Percentiles rank a stretch among this genome's conserved stretches.
Evolutionary conservation across 2,329 filamentous ascomycete genomes (phyloP).

Genomic region (Penicillium crustosum): DNA sequence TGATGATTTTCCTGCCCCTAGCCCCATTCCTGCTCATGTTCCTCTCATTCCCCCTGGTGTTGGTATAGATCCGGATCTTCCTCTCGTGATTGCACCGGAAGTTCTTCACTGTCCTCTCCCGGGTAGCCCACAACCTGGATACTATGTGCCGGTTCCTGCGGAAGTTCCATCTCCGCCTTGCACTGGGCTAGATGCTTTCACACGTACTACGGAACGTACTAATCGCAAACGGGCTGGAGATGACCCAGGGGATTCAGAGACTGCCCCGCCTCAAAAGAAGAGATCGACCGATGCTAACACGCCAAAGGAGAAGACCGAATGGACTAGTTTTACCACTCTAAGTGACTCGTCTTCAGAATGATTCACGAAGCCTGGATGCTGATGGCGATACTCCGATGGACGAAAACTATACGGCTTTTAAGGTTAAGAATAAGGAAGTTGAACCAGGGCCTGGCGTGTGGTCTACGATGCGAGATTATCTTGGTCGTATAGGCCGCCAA

Average conservation of each 20-base stretch:
- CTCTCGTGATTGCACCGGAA: neutral
- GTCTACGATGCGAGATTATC: neutral
- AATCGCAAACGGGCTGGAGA: neutral
- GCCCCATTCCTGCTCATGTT: neutral
- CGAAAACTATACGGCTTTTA: neutral
- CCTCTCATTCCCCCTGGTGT: neutral
- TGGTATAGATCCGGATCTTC: neutral
- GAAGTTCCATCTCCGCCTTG: neutral
- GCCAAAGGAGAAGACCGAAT: neutral
- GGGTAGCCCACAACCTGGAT: neutral
- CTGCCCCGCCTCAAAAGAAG: neutral
- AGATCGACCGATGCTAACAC: neutral
- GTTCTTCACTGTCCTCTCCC: neutral
- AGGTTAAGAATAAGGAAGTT: neutral
- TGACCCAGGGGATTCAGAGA: neutral
- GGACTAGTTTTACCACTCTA: neutral
- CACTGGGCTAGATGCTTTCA: neutral
- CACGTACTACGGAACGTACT: neutral
- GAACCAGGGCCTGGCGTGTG: neutral
- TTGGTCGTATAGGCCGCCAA: neutral
- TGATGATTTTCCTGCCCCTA: no score
- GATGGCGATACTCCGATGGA: neutral
- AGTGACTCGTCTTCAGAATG: neutral
- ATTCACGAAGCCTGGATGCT: neutral
- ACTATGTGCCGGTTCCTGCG: no score